Percentiles rank a stretch among this genome's conserved stretches.
Conservation (phyloP, 202 grass and related monocot species). For the Panicum virgatum region DNA sequence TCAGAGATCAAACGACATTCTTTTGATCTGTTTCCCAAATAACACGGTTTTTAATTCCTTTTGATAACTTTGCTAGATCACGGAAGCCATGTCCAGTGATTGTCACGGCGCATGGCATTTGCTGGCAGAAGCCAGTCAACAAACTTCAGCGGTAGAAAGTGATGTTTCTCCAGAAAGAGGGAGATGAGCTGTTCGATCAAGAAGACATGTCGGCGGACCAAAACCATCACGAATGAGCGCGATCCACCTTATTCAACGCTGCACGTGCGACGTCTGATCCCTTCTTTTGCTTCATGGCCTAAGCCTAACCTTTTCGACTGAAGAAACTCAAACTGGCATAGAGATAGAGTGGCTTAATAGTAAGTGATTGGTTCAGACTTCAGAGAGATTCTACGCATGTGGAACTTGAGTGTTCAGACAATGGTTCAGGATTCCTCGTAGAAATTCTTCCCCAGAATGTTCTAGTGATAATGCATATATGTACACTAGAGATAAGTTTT, state of each 20-base stretch:
- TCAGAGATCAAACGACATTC: neutral
- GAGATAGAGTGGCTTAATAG: neutral
- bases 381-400: neutral
- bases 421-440: neutral
- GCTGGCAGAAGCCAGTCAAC: slow-evolving; percentile 19
- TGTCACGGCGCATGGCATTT: neutral
- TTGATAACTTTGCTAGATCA: neutral
- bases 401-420: neutral
- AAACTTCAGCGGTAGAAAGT: slow-evolving; percentile 24
- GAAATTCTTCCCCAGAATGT: neutral
- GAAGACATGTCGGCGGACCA: slow-evolving; percentile 14
- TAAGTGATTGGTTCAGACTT: neutral
- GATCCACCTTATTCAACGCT: slow-evolving; percentile 4
- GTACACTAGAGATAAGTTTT: neutral
- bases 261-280: slow-evolving; percentile 1
- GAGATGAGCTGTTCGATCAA: slow-evolving; percentile 19
- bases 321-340: neutral
- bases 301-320: slow-evolving; percentile 36
- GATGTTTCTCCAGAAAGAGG: neutral
- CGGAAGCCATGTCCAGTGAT: neutral
- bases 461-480: neutral
- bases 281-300: slow-evolving; percentile 31
- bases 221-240: neutral
- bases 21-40: neutral
- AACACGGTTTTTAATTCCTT: neutral